Base-by-base conservation (phyloP, 495 filamentous ascomycete species). In the Geoglossum glabrum region DNA sequence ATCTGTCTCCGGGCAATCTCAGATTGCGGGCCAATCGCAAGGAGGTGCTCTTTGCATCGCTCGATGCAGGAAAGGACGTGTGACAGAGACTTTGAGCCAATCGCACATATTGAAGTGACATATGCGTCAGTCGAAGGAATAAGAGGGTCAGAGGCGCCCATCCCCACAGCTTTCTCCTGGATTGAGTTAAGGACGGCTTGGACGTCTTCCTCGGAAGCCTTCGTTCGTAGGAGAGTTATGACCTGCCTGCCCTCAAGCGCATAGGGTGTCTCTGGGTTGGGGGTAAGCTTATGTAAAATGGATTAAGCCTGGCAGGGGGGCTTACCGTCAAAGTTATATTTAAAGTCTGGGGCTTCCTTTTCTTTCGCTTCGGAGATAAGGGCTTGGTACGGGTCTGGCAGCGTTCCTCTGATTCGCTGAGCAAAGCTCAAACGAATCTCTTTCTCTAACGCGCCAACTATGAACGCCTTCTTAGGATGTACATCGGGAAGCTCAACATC, bases 341-440 rank as follows among this genome's bases (percentile, higher is more conserved):
- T 99, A 71, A 95, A 97, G 52, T 89, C 82, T 15, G 92, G 92
- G 1, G 79, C 84, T 61, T 99, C 93, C 62, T 92, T 86, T 69
- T 96, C 93, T 68, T 94, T 93, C 60, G 80, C 83, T 59, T 85
- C 79, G 0, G 84, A 74, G 61, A 99, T 94, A 55, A 97, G 73
- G 5, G 73, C 71, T 63, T 89, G 82, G 63, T 93, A 95, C 10
- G 84, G 82, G 51, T 87, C 82, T 8, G 88, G 92, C 21, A 99
- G 75, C 38, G 92, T 97, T 47, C 87, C 86, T 69, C 90, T 87
- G 67, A 99, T 94, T 30, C 92, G 86, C 65, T 92, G 89, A 0
- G 93, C 88, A 69, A 99, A 99, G 64, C 87, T 94, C 34, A 97
- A 76, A 21, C 93, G 83, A 58, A 97, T 95, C 69, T 99, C 92